Evolutionary conservation across 2,329 filamentous ascomycete species (phyloP), one percentile per base, ranked within the genome.

Genomic region (Aspergillus tamarii): DNA sequence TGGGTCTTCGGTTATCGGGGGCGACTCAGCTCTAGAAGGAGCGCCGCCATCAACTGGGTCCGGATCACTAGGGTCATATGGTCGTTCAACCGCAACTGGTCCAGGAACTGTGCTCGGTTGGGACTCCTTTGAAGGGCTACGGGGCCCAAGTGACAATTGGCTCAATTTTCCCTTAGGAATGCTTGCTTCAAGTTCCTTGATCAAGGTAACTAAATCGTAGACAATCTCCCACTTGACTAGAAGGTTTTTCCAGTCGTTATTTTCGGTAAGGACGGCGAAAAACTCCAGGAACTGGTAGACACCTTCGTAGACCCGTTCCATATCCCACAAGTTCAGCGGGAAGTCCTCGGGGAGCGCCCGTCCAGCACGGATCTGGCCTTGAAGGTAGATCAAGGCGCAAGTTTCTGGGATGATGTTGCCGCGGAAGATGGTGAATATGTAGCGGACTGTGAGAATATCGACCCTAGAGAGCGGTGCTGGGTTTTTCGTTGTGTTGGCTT

Each of bases 241-340:
- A 66, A 96, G 89, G 48, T 88, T 86, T 66, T 96, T 92, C 83
- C 93, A 93, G 57, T 92, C 90, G 50, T 89, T 85, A 71, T 94
- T 91, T 73, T 97, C 94, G 0, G 92, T 93, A 32, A 97, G 87
- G 0, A 95, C 94, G 19, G 91, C 93, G 60, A 97, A 91, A 75
- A 98, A 96, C 71, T 97, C 94, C 1, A 98, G 87, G 74, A 96
- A 97, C 77, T 97, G 94, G 58, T 94, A 93, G 1, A 98, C 88
- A 0, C 94, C 94, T 73, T 98, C 94, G 76, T 96, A 97, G 63
- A 96, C 94, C 16, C 94, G 88, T 76, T 98, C 94, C 91, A 98
- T 96, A 72, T 98, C 94, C 94, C 94, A 98, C 54, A 93, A 86
- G 72, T 98, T 96, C 1, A 97, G 89, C 0, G 94, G 94, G 72